A percentile compares a stretch with the other conserved stretches of the same genome.
These are phyloP conservation scores for Cyclaneusma minus DNA, from an alignment of 2,329 filamentous ascomycete genomes.

Conservation along the genomic window DNA sequence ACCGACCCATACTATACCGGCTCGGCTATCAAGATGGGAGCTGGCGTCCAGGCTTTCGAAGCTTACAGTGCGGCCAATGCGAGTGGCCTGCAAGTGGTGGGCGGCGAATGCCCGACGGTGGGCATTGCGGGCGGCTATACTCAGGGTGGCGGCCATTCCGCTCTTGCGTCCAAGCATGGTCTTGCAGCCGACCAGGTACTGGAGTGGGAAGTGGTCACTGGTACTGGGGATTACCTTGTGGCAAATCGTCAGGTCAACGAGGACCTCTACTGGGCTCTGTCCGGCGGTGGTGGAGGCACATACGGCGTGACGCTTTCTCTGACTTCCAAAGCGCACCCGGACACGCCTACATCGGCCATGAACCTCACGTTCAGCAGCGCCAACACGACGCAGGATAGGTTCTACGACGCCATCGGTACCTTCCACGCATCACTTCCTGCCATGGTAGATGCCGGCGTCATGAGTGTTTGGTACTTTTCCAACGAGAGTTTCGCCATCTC, in stretches of 20 bases:
- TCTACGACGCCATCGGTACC: background rate
- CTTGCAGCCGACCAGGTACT: constrained; percentile 48
- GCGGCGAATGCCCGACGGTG: constrained; percentile 38
- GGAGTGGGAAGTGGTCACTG: constrained; percentile 39
- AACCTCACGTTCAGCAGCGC: constrained; percentile 20
- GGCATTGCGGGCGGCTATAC: constrained; percentile 42
- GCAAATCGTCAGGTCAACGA: constrained; percentile 35
- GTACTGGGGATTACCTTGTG: constrained; percentile 30
- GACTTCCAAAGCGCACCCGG: constrained; percentile 35
- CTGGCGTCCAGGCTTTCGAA: constrained; percentile 34
- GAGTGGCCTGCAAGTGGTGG: constrained; percentile 33
- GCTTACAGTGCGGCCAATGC: constrained; percentile 28
- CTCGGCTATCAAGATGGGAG: constrained; percentile 34
- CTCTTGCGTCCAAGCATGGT: constrained; percentile 35
- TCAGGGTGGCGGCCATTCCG: constrained; percentile 44
- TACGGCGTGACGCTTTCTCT: constrained; percentile 44
- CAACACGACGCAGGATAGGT: constrained; percentile 15
- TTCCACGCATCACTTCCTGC: constrained; percentile 11
- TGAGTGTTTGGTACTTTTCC: constrained; percentile 31
- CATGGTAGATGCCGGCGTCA: constrained; percentile 12
- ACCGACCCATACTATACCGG: constrained; percentile 24
- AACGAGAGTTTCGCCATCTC: constrained; percentile 29
- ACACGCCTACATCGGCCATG: constrained; percentile 19
- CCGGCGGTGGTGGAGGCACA: constrained; percentile 42
- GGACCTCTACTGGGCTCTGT: constrained; percentile 49